Evolutionary conservation across 306 rosid genomes (phyloP).

Genomic region (Dryas alaskensis): DNA sequence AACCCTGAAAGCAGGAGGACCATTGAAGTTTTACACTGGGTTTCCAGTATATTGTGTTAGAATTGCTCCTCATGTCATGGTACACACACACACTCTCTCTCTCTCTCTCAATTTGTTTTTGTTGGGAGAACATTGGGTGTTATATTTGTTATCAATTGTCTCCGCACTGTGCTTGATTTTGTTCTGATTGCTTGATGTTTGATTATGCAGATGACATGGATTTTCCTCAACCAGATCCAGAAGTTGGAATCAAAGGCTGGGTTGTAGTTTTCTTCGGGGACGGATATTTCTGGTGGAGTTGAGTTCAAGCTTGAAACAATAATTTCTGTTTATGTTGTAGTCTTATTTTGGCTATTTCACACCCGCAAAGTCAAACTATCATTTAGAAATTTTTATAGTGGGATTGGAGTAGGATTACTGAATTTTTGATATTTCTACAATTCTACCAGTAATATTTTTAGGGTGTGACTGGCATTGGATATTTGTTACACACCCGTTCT

Average conservation of each 20-base stretch:
- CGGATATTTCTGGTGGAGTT: conserved; percentile 30
- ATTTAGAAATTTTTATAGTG: conserved; percentile 29
- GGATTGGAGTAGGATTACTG: conserved; percentile 33
- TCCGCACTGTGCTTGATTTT: not conserved
- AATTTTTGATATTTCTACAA: not conserved
- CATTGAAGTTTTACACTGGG: conserved; percentile 79
- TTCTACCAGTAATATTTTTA: conserved; percentile 34
- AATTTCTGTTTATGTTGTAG: conserved; percentile 46
- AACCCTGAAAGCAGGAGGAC: conserved; percentile 84
- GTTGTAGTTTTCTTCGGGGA: conserved; percentile 39
- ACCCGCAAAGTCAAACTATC: conserved; percentile 27
- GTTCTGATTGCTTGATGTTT: conserved; percentile 14
- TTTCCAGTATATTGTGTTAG: conserved; percentile 91
- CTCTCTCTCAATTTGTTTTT: not conserved
- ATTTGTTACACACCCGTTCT: conserved; percentile 4
- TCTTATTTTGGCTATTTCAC: conserved; percentile 29
- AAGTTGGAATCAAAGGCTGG: conserved; percentile 60
- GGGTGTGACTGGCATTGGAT: conserved; percentile 33
- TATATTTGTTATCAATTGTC: not conserved
- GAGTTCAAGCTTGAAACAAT: conserved; percentile 38
- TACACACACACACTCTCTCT: conserved; percentile 32
- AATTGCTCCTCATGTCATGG: conserved; percentile 99
- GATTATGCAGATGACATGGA: conserved; percentile 89
- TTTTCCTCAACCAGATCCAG: conserved; percentile 91
- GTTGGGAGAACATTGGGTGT: not conserved